phyloP scores from a whole-genome alignment of 1,139 yeast species.

The Cylindricascospora bacillispora region DNA sequence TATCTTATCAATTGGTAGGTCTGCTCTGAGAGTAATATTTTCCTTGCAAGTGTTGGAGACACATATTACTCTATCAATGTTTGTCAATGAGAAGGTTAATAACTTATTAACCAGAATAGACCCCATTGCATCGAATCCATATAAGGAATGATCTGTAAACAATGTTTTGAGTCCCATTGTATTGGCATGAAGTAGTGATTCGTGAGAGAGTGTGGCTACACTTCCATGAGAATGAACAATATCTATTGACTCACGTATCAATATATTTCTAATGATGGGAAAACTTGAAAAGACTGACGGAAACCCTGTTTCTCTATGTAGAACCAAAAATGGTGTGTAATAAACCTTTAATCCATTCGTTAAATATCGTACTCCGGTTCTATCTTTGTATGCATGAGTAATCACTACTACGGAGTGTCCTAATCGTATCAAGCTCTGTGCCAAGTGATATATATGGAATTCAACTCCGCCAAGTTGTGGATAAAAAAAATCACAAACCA shows the following conservation, averaged over 20 bases:
- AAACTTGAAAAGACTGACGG: constrained; percentile 86
- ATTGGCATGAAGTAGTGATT: constrained; percentile 78
- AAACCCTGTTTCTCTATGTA: constrained; percentile 71
- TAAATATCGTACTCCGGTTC: constrained; percentile 69
- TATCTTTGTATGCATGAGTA: constrained; percentile 76
- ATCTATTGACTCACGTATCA: constrained; percentile 73
- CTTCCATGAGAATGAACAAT: constrained; percentile 96
- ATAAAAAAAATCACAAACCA: constrained; percentile 95
- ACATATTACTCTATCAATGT: constrained; percentile 85
- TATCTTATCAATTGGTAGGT: constrained; percentile 62
- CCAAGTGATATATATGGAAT: constrained; percentile 78
- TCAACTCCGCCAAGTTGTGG: constrained; percentile 99
- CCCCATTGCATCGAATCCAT: constrained; percentile 83
- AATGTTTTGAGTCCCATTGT: constrained; percentile 90
- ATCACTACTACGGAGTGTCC: constrained; percentile 90
- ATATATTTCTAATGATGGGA: constrained; percentile 73
- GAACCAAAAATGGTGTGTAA: constrained; percentile 70
- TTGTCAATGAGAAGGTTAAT: constrained; percentile 71
- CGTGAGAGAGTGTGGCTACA: constrained; percentile 74
- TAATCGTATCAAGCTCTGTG: constrained; percentile 60
- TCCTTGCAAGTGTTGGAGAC: constrained; percentile 97
- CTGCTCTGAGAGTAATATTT: constrained; percentile 81
- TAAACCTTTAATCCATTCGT: constrained; percentile 90
- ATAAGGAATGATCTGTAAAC: constrained; percentile 89
- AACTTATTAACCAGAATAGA: constrained; percentile 80